Percentiles rank a stretch among this genome's conserved stretches.
These are phyloP conservation scores for Penicillium capsulatum DNA, from an alignment of 2,329 filamentous ascomycete genomes.

Conservation along the genomic window DNA sequence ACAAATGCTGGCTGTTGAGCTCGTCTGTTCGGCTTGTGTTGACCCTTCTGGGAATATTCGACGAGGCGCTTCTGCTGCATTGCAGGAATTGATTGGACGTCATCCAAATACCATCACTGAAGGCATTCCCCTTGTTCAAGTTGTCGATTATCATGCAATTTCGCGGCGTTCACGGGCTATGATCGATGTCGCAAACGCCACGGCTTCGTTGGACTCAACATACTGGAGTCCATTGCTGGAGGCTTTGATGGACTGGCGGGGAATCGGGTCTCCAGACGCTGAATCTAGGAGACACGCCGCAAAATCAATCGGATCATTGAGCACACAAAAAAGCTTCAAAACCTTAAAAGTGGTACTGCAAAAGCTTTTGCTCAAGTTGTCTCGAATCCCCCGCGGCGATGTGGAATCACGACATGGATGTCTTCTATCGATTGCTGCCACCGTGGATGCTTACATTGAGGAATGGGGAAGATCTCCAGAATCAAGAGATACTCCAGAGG, in stretches of 20 bases:
- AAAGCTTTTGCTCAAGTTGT: constrained; percentile 32
- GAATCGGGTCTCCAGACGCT: constrained; percentile 74
- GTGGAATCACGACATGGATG: constrained; percentile 44
- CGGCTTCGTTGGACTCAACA: constrained; percentile 58
- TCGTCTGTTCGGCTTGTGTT: constrained; percentile 76
- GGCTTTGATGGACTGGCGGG: constrained; percentile 77
- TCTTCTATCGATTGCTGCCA: constrained; percentile 39
- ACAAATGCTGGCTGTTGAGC: constrained; percentile 73
- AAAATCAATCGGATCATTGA: constrained; percentile 57
- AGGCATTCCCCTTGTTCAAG: constrained; percentile 82
- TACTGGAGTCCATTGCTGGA: constrained; percentile 68
- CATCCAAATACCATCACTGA: constrained; percentile 79
- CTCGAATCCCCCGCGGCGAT: constrained; percentile 38
- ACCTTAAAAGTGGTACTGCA: constrained; percentile 31
- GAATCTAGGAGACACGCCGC: constrained; percentile 69
- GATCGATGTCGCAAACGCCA: constrained; percentile 66
- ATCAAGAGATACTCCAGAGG: constrained; percentile 21
- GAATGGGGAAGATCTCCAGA: constrained; percentile 17
- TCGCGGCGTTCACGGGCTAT: constrained; percentile 81
- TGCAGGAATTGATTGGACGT: constrained; percentile 89
- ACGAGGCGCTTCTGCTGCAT: constrained; percentile 82
- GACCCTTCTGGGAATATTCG: constrained; percentile 92
- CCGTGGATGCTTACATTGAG: constrained; percentile 32
- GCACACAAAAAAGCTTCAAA: constrained; percentile 31
- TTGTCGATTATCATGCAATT: constrained; percentile 88